Percentiles rank a stretch among this genome's conserved stretches.
Evolutionary conservation across 495 filamentous ascomycete species (phyloP).

Genomic region (Cryomyces minteri): DNA sequence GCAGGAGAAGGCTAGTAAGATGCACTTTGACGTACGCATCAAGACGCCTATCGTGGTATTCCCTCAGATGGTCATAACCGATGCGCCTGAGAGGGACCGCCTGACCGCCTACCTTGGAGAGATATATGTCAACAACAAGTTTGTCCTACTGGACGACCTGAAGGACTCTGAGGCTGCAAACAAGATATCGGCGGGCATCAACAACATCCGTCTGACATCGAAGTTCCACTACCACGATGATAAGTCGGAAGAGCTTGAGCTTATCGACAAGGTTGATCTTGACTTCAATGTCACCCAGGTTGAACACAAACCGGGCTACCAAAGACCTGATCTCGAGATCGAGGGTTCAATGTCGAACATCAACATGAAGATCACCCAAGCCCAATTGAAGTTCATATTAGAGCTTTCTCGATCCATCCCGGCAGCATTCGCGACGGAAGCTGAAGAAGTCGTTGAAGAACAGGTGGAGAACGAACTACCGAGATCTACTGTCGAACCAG

Average conservation of each 20-base stretch:
- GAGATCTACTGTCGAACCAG: constrained; percentile 31
- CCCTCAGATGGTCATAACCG: constrained; percentile 45
- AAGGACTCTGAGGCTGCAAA: constrained; percentile 58
- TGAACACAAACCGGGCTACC: constrained; percentile 58
- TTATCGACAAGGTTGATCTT: constrained; percentile 91
- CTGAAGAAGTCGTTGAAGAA: constrained; percentile 45
- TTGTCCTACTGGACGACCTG: constrained; percentile 60
- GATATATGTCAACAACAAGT: constrained; percentile 89
- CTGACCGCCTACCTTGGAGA: constrained; percentile 89
- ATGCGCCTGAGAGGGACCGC: constrained; percentile 51
- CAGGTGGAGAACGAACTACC: constrained; percentile 47
- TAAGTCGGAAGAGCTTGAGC: constrained; percentile 67
- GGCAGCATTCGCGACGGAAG: constrained; percentile 62
- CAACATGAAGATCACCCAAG: constrained; percentile 75
- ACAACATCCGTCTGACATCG: constrained; percentile 79
- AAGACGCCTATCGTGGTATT: constrained; percentile 94
- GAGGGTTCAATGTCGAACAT: constrained; percentile 82
- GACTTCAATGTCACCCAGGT: constrained; percentile 80
- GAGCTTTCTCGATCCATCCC: constrained; percentile 75
- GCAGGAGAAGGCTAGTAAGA: constrained; percentile 70
- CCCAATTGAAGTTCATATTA: constrained; percentile 73
- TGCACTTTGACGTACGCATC: constrained; percentile 84
- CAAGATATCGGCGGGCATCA: constrained; percentile 77
- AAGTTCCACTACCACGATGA: constrained; percentile 64
- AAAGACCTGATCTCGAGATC: constrained; percentile 82